phyloP scores from a whole-genome alignment of 768 basidiomycete genomes.

The Auriculariales sp. region DNA sequence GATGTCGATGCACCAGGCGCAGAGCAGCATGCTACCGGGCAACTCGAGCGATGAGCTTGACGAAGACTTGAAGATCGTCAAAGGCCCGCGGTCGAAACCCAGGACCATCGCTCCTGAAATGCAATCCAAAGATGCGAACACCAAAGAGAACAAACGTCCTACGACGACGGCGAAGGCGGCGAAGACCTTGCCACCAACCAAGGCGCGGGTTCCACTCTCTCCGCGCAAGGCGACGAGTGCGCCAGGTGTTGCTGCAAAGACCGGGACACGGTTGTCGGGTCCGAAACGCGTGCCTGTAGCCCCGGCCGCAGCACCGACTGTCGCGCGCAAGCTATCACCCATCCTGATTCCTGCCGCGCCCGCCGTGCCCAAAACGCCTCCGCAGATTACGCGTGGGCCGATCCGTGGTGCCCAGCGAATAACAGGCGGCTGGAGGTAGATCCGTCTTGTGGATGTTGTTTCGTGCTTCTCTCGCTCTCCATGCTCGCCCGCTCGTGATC shows the following conservation, averaged over 20 bases:
- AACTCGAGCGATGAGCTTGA: neutral
- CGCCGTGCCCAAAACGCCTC: too few relatives aligned
- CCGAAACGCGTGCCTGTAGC: neutral
- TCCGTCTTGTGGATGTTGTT: too few relatives aligned
- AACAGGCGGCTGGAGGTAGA: too few relatives aligned
- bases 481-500: too few relatives aligned
- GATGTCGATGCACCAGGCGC: neutral
- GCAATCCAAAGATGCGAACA: too few relatives aligned
- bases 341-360: too few relatives aligned
- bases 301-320: neutral
- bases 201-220: neutral
- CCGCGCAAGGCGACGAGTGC: neutral
- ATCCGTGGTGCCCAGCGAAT: too few relatives aligned
- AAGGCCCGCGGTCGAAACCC: neutral
- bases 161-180: neutral
- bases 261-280: too few relatives aligned
- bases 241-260: neutral
- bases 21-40: neutral
- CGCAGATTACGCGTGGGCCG: too few relatives aligned
- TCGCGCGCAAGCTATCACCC: too few relatives aligned
- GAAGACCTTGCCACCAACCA: neutral
- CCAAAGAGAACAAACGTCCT: neutral
- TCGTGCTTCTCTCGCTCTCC: too few relatives aligned
- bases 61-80: neutral
- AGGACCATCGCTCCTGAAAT: too few relatives aligned